These are phyloP conservation scores for Huntiella decipiens DNA, from an alignment of 2,329 filamentous ascomycete genomes.

Conservation along the genomic window DNA sequence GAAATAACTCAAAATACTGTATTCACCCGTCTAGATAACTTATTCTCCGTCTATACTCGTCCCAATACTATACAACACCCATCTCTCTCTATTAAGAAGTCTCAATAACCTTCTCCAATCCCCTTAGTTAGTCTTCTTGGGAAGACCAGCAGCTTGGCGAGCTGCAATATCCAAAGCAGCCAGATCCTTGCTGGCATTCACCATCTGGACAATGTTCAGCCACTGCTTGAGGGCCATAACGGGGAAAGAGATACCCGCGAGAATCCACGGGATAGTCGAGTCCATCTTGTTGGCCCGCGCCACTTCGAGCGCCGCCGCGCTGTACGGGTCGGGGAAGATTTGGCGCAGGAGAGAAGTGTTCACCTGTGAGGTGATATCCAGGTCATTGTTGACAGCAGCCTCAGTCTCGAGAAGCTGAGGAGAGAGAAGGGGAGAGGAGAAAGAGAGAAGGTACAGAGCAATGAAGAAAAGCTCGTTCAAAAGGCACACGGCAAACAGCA, in stretches of 20 bases:
- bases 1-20: too few relatives aligned
- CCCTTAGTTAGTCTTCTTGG: conserved; percentile 23
- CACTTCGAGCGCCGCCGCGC: conserved; percentile 77
- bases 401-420: conserved; percentile 53
- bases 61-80: too few relatives aligned
- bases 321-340: conserved; percentile 77
- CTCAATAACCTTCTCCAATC: too few relatives aligned
- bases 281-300: conserved; percentile 89
- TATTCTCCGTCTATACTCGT: too few relatives aligned
- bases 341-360: conserved; percentile 50
- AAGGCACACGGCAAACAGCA: conserved; percentile 77
- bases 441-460: conserved; percentile 89
- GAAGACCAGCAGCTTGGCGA: conserved; percentile 35
- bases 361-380: conserved; percentile 49
- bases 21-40: too few relatives aligned
- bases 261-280: conserved; percentile 45
- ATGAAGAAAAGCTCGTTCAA: conserved; percentile 97
- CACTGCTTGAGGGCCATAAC: conserved; percentile 84
- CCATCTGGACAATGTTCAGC: conserved; percentile 84
- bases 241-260: conserved; percentile 62
- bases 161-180: conserved; percentile 71
- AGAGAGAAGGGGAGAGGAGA: conserved; percentile 76
- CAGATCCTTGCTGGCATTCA: conserved; percentile 82
- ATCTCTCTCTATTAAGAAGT: too few relatives aligned
- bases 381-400: conserved; percentile 17